A percentile compares a stretch with the other conserved stretches of the same genome.
Conservation (phyloP, 306 rosid species). For the Lathyrus aphaca region DNA sequence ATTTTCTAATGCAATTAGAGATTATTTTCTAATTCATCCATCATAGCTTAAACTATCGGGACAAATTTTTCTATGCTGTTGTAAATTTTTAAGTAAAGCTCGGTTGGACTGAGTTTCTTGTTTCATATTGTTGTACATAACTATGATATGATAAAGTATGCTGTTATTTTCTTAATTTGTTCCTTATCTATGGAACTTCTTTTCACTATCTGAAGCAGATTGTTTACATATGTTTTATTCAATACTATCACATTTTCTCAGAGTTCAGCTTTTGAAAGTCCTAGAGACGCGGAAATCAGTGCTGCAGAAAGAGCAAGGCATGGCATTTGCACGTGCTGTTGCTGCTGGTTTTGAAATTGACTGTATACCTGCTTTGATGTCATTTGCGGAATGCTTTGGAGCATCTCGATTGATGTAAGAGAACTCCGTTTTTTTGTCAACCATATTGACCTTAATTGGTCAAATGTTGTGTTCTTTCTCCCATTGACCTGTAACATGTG, state of each 20-base stretch:
- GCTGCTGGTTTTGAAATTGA: constrained; percentile 97
- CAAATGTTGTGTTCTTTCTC: constrained; percentile 33
- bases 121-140: not conserved
- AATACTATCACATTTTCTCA: constrained; percentile 40
- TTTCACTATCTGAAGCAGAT: constrained; percentile 25
- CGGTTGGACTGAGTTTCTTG: constrained; percentile 9
- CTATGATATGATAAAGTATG: constrained; percentile 3
- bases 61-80: constrained; percentile 5
- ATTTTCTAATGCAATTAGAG: constrained; percentile 22
- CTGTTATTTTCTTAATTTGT: constrained; percentile 18
- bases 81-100: not conserved
- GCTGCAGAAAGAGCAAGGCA: constrained; percentile 99
- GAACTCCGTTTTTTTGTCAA: constrained; percentile 34
- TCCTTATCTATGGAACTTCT: constrained; percentile 19
- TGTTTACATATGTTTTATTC: constrained; percentile 27
- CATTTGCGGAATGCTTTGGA: constrained; percentile 90
- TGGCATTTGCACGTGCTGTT: constrained; percentile 99
- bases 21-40: constrained; percentile 9
- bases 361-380: constrained; percentile 67
- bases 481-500: constrained; percentile 34
- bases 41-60: constrained; percentile 22
- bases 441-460: constrained; percentile 24
- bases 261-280: constrained; percentile 94
- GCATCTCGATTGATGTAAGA: constrained; percentile 86
- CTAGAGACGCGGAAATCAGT: constrained; percentile 84